Evolutionary conservation across 768 basidiomycete genomes (phyloP), one percentile per base, ranked within the genome.

Genomic region (Xerocomus brunneocitrinus): DNA sequence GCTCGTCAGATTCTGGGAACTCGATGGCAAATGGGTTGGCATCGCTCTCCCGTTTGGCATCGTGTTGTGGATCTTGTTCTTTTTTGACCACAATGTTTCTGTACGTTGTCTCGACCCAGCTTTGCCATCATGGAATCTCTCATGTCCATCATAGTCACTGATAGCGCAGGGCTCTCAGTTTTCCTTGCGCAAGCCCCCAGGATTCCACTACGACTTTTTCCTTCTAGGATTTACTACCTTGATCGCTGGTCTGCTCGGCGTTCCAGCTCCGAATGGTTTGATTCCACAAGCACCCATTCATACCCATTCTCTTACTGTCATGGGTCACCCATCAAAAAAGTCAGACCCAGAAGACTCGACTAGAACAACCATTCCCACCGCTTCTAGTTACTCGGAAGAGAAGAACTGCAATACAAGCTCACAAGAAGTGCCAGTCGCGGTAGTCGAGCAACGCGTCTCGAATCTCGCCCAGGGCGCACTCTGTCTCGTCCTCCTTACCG

Each of bases 71-170:
- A 80, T 95, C 24, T 72, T 97, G 41, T 95, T 98, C 73, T 94
- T 94, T 75, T 97, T 97, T 60, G 93, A 98, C 58, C 90, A 94
- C 59, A 95, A 95, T 60, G 90, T 94, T 49, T 94, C 91, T 44
- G 90, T 91, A 66, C 71, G 46, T 44, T 27, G 19, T 27, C 51
- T 13, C 8, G 9, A 51, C 30, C 44, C 32, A 5, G 8, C 2
- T 35, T 40, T 30, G 12, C 38, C 22, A 13, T 27, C n/a, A 8
- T 48, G 13, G 22, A 22, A 9, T n/a, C 6, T 9, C 45, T 54
- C 16, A 54, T 16, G 27, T 30, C 36, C 22, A 36, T 49, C 49
- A 19, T 57, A 93, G 92, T 92, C 90, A 0, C 67, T 98, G 32
- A 97, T 97, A 75, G 92, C 94, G 0, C 94, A 97, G 70, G 86